Conservation (phyloP, 495 filamentous ascomycete species). For the Aspergillus wentii region DNA sequence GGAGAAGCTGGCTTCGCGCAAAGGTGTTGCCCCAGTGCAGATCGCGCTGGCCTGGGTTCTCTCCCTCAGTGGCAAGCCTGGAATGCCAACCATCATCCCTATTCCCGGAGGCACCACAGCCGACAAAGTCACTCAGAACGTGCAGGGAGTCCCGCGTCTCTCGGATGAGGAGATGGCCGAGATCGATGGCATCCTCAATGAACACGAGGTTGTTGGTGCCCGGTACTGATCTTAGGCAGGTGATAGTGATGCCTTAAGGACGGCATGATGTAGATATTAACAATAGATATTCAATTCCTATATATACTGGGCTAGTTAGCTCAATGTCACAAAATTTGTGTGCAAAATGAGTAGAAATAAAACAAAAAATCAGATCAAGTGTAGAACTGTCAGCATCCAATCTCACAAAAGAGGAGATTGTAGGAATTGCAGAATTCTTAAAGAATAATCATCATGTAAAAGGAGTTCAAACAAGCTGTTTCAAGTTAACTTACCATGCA, state of each 20-base stretch:
- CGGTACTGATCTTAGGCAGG: conserved; percentile 24
- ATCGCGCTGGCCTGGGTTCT: conserved; percentile 72
- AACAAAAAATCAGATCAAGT: conserved; percentile 48
- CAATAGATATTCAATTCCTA: background rate
- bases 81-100: conserved; percentile 69
- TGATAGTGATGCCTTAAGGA: background rate
- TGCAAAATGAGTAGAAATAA: background rate
- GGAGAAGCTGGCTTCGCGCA: conserved; percentile 59
- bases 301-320: conserved; percentile 6
- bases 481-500: conserved; percentile 5
- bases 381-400: conserved; percentile 51
- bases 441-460: conserved; percentile 37
- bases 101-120: conserved; percentile 66
- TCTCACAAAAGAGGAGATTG: conserved; percentile 43
- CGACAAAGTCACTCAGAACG: conserved; percentile 44
- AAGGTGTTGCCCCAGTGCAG: conserved; percentile 69
- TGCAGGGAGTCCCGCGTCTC: conserved; percentile 27
- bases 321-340: background rate
- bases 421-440: conserved; percentile 58
- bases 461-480: background rate
- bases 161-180: conserved; percentile 40
- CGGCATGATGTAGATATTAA: background rate
- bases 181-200: conserved; percentile 38
- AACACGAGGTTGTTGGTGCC: conserved; percentile 30
- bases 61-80: conserved; percentile 49